Evolutionary conservation across 352 stramenopile genomes (phyloP).

Genomic region (Elongisporangium undulatum): DNA sequence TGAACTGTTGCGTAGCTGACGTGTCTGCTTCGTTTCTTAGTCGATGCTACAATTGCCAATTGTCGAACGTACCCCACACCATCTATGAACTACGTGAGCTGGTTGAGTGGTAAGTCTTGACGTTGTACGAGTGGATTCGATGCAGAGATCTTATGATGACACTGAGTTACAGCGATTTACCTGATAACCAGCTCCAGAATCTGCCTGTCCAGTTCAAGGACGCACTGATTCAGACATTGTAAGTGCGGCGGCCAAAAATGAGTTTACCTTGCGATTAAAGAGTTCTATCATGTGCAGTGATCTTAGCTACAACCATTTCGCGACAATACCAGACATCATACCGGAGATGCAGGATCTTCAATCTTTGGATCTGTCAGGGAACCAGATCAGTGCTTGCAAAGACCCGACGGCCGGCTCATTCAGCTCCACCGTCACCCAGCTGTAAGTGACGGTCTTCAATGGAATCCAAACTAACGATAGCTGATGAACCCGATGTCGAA

Average conservation of each 20-base stretch:
- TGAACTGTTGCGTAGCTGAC: neutral
- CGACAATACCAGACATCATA: no score
- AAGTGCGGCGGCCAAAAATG: constrained; percentile 2
- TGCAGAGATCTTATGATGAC: neutral
- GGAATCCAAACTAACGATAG: neutral
- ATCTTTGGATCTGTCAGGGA: neutral
- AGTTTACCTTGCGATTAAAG: neutral
- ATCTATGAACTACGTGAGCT: constrained; percentile 27
- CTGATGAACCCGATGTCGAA: neutral
- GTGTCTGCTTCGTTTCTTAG: constrained; percentile 5
- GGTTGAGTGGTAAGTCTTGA: constrained; percentile 16
- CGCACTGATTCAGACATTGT: constrained; percentile 30
- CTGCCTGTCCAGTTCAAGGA: constrained; percentile 28
- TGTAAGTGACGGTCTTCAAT: constrained; percentile 12
- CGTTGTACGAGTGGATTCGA: neutral
- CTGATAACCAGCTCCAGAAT: constrained; percentile 19
- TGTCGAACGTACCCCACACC: constrained; percentile 20
- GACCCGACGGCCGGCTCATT: constrained; percentile 28
- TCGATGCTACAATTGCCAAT: constrained; percentile 31
- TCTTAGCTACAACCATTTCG: no score
- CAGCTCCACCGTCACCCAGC: constrained; percentile 5
- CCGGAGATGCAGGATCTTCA: neutral
- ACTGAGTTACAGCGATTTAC: constrained; percentile 10
- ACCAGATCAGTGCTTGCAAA: constrained; percentile 5
- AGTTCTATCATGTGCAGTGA: neutral